These are phyloP conservation scores for Gaeumannomyces sp. DNA, from an alignment of 2,329 filamentous ascomycete genomes.

Conservation along the genomic window DNA sequence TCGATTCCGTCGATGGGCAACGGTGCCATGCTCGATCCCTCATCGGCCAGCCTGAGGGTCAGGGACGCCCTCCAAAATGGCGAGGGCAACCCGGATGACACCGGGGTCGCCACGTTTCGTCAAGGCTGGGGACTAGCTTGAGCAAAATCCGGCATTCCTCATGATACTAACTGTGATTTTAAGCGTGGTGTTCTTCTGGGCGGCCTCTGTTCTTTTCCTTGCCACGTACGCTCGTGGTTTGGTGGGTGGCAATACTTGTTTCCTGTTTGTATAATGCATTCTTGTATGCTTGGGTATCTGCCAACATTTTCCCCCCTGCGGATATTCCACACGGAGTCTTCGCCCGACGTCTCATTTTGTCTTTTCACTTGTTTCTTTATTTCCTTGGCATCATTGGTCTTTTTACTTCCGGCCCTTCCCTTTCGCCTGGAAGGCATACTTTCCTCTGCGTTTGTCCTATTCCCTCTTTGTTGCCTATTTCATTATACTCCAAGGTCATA, in stretches of 20 bases:
- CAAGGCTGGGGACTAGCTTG: not conserved
- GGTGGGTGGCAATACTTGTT: not conserved
- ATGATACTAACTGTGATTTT: not conserved
- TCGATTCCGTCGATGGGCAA: constrained; percentile 22
- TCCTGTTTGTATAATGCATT: not conserved
- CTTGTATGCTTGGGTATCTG: not conserved
- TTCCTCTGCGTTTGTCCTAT: not conserved
- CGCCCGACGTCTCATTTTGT: too few relatives aligned
- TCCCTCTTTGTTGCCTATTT: not conserved
- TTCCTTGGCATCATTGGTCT: too few relatives aligned
- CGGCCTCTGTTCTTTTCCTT: not conserved
- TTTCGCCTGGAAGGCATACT: too few relatives aligned
- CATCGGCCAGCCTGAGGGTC: constrained; percentile 18
- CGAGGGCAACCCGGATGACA: constrained; percentile 10
- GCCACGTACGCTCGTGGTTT: not conserved
- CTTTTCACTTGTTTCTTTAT: too few relatives aligned
- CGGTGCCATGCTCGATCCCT: constrained; percentile 17
- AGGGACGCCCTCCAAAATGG: constrained; percentile 14
- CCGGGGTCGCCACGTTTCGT: not conserved
- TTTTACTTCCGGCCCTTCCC: too few relatives aligned
- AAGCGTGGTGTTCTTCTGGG: not conserved
- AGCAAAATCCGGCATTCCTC: not conserved
- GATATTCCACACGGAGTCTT: too few relatives aligned
- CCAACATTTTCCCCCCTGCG: too few relatives aligned
- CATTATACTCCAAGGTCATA: too few relatives aligned